Conservation (phyloP, 257 asterid species). For the Nicotiana knightiana region DNA sequence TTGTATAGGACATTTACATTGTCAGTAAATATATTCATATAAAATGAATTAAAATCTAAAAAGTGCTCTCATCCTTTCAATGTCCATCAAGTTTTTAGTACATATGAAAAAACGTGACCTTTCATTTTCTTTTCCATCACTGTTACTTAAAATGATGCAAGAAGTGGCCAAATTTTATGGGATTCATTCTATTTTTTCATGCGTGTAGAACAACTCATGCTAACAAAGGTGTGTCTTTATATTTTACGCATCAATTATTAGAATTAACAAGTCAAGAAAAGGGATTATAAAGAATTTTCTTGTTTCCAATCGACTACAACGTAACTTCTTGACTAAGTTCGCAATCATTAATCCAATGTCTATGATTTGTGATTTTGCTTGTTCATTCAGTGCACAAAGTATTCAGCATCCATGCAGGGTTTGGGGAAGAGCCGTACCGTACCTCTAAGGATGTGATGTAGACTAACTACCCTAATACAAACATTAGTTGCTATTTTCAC, state of each 20-base stretch:
- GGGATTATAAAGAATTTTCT: neutral
- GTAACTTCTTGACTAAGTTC: neutral
- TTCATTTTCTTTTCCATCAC: neutral
- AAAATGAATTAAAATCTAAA: no score
- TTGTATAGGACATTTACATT: no score
- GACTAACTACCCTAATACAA: no score
- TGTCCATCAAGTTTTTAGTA: neutral
- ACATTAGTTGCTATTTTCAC: no score
- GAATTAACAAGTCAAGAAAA: no score
- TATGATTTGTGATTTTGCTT: neutral
- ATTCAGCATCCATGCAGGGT: no score
- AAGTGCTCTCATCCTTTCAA: neutral
- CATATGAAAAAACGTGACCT: neutral
- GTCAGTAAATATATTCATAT: no score
- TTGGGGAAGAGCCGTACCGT: no score
- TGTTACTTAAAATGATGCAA: neutral
- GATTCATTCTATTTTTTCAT: neutral
- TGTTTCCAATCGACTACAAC: neutral
- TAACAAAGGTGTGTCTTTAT: neutral
- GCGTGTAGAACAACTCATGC: neutral
- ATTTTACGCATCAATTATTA: neutral
- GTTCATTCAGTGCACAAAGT: no score
- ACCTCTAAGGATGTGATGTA: no score
- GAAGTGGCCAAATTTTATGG: neutral
- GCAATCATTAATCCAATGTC: neutral